Percentiles rank a stretch among this genome's conserved stretches.
These are phyloP conservation scores for Xerocomus cyaneibrunnescens DNA, from an alignment of 1,284 basidiomycete species.

Conservation along the genomic window DNA sequence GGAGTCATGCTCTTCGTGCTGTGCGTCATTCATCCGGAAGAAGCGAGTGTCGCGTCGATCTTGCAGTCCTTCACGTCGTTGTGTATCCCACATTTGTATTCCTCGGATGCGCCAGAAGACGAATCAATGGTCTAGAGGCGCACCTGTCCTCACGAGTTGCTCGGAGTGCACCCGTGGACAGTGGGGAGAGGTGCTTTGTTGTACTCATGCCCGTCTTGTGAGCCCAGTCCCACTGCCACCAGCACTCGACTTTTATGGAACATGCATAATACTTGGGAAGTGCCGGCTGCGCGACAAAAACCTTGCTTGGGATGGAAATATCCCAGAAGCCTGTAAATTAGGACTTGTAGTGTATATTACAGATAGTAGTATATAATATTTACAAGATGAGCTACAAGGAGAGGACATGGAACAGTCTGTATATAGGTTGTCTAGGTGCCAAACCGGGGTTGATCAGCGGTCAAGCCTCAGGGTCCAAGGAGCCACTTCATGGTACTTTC, in stretches of 20 bases:
- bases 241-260: slow-evolving; percentile 61
- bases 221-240: not conserved
- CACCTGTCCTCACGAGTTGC: slow-evolving; percentile 6
- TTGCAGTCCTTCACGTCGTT: slow-evolving; percentile 6
- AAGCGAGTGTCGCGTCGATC: not conserved
- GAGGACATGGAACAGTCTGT: too few relatives aligned
- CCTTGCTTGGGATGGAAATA: too few relatives aligned
- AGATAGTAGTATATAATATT: too few relatives aligned
- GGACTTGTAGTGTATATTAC: too few relatives aligned
- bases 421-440: too few relatives aligned
- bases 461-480: too few relatives aligned
- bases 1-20: slow-evolving; percentile 19
- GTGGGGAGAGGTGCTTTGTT: slow-evolving; percentile 16
- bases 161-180: not conserved
- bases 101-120: not conserved
- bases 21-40: slow-evolving; percentile 21
- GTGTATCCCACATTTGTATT: slow-evolving; percentile 10
- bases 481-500: too few relatives aligned
- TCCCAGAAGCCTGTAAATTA: too few relatives aligned
- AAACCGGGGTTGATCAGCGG: too few relatives aligned
- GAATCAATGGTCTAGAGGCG: slow-evolving; percentile 19
- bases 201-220: not conserved
- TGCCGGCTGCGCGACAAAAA: too few relatives aligned
- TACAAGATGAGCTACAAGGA: too few relatives aligned
- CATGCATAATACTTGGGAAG: too few relatives aligned